Base-by-base conservation (phyloP, 73 alveolate species). In the Paramecium tetraurelia region DNA sequence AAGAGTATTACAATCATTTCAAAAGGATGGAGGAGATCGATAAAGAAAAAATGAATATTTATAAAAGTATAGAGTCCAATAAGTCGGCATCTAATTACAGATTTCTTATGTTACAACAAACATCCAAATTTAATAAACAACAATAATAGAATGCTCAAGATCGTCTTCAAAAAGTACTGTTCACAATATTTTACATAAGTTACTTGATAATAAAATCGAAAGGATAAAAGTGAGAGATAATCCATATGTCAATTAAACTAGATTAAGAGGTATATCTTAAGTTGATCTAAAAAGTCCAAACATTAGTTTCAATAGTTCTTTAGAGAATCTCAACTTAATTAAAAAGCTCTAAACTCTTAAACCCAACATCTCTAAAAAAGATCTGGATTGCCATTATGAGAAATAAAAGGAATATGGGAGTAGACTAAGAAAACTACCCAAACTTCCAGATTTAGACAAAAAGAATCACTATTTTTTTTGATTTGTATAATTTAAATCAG, bases 71-170 rank as follows among this genome's bases (percentile, higher is more conserved):
- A 2, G 70, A 43, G 24, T 31, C 27, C 22, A 80, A 35, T 80
- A 80, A 80, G 48, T 24, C 46, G 14, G 27, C 43, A 41, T 80
- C 90, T 10, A 24, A 80, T 44, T 22, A 80, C 16, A 41, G 90
- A 43, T 80, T 44, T 41, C 48, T 31, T 3, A 80, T 80, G 90
- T 18, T 80, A 5, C 29, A 80, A 80, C 40, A 80, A 22, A 80
- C 90, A 8, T 80, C 90, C 50, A 80, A 80, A 80, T 80, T 24
- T 48, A 80, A 80, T 80, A 44, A 80, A 22, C 48, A 43, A 46
- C 29, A 75, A 46, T 24, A 44, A 48, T 48, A 80, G 27, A 22
- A 22, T 31, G 75, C 90, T 24, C 7, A 31, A 8, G 48, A 80
- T 80, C 48, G n/a, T 24, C 57, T 80, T 9, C 18, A 72, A 40